Evolutionary conservation across 257 asterid genomes (phyloP).

Genomic region (Fraxinus cuspidata): DNA sequence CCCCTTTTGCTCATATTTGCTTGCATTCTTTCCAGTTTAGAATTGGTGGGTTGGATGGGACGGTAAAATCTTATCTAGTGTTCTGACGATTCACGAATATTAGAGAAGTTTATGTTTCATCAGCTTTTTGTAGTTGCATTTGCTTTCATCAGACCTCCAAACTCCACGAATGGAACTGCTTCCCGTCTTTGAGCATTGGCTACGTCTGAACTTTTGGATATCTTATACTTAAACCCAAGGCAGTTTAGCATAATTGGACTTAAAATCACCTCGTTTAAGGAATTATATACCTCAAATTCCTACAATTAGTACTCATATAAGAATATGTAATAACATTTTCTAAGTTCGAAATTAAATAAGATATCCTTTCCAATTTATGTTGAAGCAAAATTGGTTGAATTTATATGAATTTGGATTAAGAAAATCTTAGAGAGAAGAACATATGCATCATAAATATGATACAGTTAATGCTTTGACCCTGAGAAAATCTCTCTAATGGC

Average conservation of each 20-base stretch:
- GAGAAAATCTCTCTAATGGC: no score
- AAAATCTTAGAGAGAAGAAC: not conserved
- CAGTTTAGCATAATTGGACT: slow-evolving; percentile 27
- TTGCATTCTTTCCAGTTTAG: not conserved
- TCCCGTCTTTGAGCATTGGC: slow-evolving; percentile 46
- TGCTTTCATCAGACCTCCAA: slow-evolving; percentile 59
- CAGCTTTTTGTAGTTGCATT: slow-evolving; percentile 45
- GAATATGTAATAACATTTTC: not conserved
- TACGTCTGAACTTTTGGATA: slow-evolving; percentile 65
- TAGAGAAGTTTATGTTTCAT: slow-evolving; percentile 46
- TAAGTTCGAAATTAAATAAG: not conserved
- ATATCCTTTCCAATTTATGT: not conserved
- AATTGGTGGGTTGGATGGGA: not conserved
- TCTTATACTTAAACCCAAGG: slow-evolving; percentile 42
- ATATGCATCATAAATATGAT: no score
- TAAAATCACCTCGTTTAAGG: slow-evolving; percentile 44
- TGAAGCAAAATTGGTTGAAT: not conserved
- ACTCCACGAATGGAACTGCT: slow-evolving; percentile 32
- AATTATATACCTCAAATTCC: slow-evolving; percentile 57
- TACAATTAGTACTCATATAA: slow-evolving; percentile 25
- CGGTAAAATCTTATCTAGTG: not conserved
- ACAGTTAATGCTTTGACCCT: no score
- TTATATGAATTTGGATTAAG: not conserved
- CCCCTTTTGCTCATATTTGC: not conserved
- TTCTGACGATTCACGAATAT: not conserved